A percentile compares a stretch with the other conserved stretches of the same genome.
phyloP scores from a whole-genome alignment of 2,329 filamentous ascomycete genomes.

The Aspergillus ruber region DNA sequence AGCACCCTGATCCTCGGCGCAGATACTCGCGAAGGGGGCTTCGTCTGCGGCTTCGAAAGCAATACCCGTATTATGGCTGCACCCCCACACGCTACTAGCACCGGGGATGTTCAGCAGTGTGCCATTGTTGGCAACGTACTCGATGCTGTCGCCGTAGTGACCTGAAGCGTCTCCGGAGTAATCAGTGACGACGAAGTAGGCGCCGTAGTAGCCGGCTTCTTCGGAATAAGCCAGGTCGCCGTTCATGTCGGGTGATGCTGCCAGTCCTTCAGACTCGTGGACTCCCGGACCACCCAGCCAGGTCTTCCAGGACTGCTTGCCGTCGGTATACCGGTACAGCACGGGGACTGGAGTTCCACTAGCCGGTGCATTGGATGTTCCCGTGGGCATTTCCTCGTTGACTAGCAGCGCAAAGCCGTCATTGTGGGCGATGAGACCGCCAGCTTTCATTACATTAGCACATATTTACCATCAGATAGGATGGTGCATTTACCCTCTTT shows the following conservation, averaged over 20 bases:
- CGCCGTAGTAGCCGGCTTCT: conserved; percentile 51
- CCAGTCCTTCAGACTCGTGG: conserved; percentile 40
- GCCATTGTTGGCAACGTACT: conserved; percentile 46
- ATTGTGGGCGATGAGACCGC: conserved; percentile 56
- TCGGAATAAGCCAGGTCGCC: conserved; percentile 58
- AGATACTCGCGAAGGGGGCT: conserved; percentile 53
- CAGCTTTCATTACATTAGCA: conserved; percentile 31
- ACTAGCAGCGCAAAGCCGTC: conserved; percentile 59
- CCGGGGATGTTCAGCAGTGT: conserved; percentile 47
- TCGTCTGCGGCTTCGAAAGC: conserved; percentile 55
- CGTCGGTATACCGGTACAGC: conserved; percentile 54
- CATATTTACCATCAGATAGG: background rate
- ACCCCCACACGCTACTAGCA: conserved; percentile 53
- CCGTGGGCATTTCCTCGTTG: conserved; percentile 50
- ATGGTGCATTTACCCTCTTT: conserved; percentile 41
- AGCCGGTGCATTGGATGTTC: conserved; percentile 44
- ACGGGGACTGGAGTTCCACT: conserved; percentile 48
- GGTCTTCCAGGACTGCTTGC: conserved; percentile 53
- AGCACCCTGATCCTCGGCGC: conserved; percentile 56
- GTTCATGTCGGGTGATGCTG: conserved; percentile 54
- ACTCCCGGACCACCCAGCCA: conserved; percentile 54
- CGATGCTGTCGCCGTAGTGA: conserved; percentile 54
- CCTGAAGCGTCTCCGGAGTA: conserved; percentile 51
- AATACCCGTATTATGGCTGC: conserved; percentile 60
- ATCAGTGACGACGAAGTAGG: conserved; percentile 56